Conservation (phyloP, 495 filamentous ascomycete genomes). For the Annulohypoxylon bovei region DNA sequence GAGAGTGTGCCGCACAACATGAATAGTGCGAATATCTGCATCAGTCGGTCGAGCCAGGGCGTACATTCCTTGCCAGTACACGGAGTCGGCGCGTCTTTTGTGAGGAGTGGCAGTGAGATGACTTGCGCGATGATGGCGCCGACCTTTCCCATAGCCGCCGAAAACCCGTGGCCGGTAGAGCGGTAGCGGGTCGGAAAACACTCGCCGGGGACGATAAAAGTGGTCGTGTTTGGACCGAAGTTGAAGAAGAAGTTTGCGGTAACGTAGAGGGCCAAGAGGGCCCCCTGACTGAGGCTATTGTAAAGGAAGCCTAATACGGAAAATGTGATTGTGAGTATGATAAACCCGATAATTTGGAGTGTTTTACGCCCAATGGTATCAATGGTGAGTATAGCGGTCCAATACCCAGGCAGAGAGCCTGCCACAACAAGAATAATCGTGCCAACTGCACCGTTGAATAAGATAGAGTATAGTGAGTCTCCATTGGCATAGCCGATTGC, state of each 20-base stretch:
- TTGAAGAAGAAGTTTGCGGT: slow-evolving; percentile 79
- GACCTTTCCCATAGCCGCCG: slow-evolving; percentile 82
- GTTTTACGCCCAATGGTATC: slow-evolving; percentile 81
- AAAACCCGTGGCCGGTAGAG: slow-evolving; percentile 84
- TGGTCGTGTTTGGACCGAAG: slow-evolving; percentile 84
- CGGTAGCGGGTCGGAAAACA: slow-evolving; percentile 90
- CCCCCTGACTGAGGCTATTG: slow-evolving; percentile 58
- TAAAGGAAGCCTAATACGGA: slow-evolving; percentile 77
- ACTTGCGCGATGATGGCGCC: slow-evolving; percentile 75
- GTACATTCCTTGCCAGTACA: slow-evolving; percentile 53
- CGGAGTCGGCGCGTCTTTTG: slow-evolving; percentile 52
- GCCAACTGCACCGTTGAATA: slow-evolving; percentile 76
- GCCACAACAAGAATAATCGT: slow-evolving; percentile 81
- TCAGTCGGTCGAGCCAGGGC: slow-evolving; percentile 80
- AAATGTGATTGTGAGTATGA: slow-evolving; percentile 76
- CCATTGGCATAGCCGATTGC: slow-evolving; percentile 71
- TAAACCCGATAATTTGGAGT: slow-evolving; percentile 81
- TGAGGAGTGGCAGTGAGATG: slow-evolving; percentile 60
- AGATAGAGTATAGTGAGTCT: slow-evolving; percentile 69
- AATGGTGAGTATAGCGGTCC: slow-evolving; percentile 74
- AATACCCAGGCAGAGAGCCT: slow-evolving; percentile 82
- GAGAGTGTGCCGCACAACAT: slow-evolving; percentile 76
- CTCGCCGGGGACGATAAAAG: slow-evolving; percentile 91
- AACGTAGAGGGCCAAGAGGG: slow-evolving; percentile 77
- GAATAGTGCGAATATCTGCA: slow-evolving; percentile 82